phyloP scores from a whole-genome alignment of 2,329 filamentous ascomycete species.

The Elsinoe batatas region DNA sequence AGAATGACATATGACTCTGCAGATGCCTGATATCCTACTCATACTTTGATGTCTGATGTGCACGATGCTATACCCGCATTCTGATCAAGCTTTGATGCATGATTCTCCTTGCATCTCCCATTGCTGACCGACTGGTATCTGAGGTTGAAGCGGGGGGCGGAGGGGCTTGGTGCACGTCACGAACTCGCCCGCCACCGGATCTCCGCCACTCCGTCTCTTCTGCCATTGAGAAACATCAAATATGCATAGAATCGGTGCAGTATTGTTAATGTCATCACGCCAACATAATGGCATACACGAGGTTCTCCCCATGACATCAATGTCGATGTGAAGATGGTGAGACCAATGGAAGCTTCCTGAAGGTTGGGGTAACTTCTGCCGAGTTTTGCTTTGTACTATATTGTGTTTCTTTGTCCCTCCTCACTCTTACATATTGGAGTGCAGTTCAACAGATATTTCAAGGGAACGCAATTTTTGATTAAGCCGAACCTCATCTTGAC shows the following conservation, averaged over 20 bases:
- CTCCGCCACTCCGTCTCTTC: background rate
- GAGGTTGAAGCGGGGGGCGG: background rate
- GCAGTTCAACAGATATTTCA: no score
- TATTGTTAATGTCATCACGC: no score
- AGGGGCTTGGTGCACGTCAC: background rate
- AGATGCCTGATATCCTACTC: background rate
- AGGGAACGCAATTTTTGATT: no score
- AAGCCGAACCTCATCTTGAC: background rate
- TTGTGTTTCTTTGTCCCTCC: background rate
- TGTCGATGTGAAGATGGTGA: background rate
- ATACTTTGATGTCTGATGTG: no score
- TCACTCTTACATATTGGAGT: no score
- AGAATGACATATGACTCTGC: background rate
- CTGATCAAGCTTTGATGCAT: no score
- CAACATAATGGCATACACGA: no score
- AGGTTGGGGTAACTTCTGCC: conserved; percentile 12
- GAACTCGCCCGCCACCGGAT: background rate
- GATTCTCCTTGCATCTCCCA: background rate
- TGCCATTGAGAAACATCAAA: no score
- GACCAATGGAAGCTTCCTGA: conserved; percentile 16
- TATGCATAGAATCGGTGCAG: no score
- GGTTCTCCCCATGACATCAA: background rate
- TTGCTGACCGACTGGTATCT: background rate
- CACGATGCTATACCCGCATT: no score
- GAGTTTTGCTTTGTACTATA: background rate